Base-by-base conservation (phyloP, 208 protist genomes). In the Porcisia deanei region DNA sequence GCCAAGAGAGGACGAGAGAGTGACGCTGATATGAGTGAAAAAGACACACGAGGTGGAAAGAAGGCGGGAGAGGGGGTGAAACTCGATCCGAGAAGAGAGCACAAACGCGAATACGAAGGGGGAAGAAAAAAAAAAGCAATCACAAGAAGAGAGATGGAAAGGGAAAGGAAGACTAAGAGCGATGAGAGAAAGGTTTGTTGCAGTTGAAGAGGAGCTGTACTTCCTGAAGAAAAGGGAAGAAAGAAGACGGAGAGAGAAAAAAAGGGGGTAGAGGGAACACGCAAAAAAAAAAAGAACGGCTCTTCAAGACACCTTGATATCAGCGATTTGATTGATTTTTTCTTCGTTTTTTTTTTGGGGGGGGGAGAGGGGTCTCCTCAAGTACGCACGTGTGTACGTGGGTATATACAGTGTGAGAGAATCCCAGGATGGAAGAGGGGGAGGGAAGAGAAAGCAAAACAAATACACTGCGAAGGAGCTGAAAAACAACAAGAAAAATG, bases 401-500 rank as follows among this genome's bases (percentile, higher is more conserved):
- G 58, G 14, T 59, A 60, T 75, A 53, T 34, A 78, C n/a, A 65
- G 30, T 10, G 59, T 37, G 70, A 71, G 39, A 61, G 49, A 52
- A 7, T 41, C 43, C 30, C 30, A 30, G 30, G 30, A 30, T 30
- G 55, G 22, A 60, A 75, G 47, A 66, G 16, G 7, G 34, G 20
- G 59, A 61, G 16, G 45, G 61, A 34, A 34, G 69, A 68, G 41
- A 52, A 45, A 71, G 30, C 30, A 55, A 20, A 65, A 45, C 12
- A 72, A 72, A 12, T n/a, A n/a, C 37, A 54, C 70, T 12, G 20
- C 37, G 60, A 25, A 78, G 30, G 30, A 30, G 30, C 30, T 30
- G 30, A 30, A 30, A 30, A 30, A 30, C 30, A 72, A 47, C 14
- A n/a, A 58, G 37, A 37, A 65, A 65, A 4, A 2, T 7, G 12